phyloP scores from a whole-genome alignment of 805 yeast species.

The Phaffomyces opuntiae region DNA sequence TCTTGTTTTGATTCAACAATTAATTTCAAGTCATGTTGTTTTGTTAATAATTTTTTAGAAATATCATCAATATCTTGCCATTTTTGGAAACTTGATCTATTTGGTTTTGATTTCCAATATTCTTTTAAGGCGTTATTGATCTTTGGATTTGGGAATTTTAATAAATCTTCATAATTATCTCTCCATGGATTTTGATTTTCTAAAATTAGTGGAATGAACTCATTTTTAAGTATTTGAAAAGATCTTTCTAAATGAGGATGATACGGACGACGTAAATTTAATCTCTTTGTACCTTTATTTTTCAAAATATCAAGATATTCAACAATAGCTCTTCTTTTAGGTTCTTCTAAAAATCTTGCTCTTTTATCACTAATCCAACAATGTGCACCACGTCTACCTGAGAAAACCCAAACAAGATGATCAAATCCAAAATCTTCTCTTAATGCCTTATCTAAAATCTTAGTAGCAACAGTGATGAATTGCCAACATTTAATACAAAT shows the following conservation, averaged over 20 bases:
- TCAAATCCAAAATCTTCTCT: slow-evolving; percentile 85
- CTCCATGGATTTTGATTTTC: slow-evolving; percentile 88
- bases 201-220: slow-evolving; percentile 60
- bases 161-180: slow-evolving; percentile 46
- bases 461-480: slow-evolving; percentile 78
- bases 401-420: slow-evolving; percentile 88
- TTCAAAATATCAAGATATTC: slow-evolving; percentile 76
- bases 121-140: slow-evolving; percentile 45
- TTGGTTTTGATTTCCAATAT: slow-evolving; percentile 52
- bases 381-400: slow-evolving; percentile 98
- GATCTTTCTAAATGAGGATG: slow-evolving; percentile 86
- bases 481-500: slow-evolving; percentile 92
- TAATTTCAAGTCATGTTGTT: slow-evolving; percentile 37
- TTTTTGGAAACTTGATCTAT: slow-evolving; percentile 50
- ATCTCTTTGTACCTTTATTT: slow-evolving; percentile 40
- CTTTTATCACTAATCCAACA: slow-evolving; percentile 92
- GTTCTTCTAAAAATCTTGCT: slow-evolving; percentile 70
- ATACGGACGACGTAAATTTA: slow-evolving; percentile 65
- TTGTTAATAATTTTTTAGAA: slow-evolving; percentile 33
- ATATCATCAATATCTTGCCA: slow-evolving; percentile 70
- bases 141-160: slow-evolving; percentile 51
- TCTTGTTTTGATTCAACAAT: slow-evolving; percentile 74
- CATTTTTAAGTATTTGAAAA: slow-evolving; percentile 53
- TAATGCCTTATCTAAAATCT: slow-evolving; percentile 63
- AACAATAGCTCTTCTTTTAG: slow-evolving; percentile 67